Base-by-base conservation (phyloP, 108 stramenopile species). In the Fragilaria crotonensis region DNA sequence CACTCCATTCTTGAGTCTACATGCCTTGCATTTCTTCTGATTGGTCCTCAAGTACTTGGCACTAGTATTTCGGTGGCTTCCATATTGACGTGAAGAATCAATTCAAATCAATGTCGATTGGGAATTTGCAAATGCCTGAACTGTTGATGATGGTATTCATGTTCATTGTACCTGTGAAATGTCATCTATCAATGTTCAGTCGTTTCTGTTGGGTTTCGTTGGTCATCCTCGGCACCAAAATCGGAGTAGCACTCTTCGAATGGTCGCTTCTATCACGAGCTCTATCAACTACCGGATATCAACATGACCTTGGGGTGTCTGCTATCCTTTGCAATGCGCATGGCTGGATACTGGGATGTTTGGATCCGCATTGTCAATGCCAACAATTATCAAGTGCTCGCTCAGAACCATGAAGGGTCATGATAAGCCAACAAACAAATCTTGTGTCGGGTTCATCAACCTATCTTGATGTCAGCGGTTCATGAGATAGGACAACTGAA, bases 401-500 rank as follows among this genome's bases (percentile, higher is more conserved):
- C 50, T 57, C 20, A 54, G 33, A 7, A 59, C 62, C 1, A 52
- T 93, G 41, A 64, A 71, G 46, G 91, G 91, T 41, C 91, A 93
- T 56, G 68, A 78, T 47, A 93, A 93, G 60, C 75, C 86, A 28
- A 87, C 3, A n/a, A n/a, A 86, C 91, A 0, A 79, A 78, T 63
- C 53, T 93, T 9, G 57, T 84, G 1, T 76, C 76, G 69, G 49
- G 9, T n/a, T 20, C 11, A 3, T 62, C 64, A 2, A 1, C 48
- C 20, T 76, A 68, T 67, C 62, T 93, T n/a, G n/a, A n/a, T 0
- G 60, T 89, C 9, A 78, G 76, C 31, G 91, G 91, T 21, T 83
- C 81, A 7, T 93, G 91, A 87, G 91, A 93, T 70, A 87, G 91
- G 29, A 87, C 87, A 20, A 87, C 87, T 53, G n/a, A n/a, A 83